Evolutionary conservation across 306 rosid genomes (phyloP), one percentile per base, ranked within the genome.

Genomic region (Nissolia schottii): DNA sequence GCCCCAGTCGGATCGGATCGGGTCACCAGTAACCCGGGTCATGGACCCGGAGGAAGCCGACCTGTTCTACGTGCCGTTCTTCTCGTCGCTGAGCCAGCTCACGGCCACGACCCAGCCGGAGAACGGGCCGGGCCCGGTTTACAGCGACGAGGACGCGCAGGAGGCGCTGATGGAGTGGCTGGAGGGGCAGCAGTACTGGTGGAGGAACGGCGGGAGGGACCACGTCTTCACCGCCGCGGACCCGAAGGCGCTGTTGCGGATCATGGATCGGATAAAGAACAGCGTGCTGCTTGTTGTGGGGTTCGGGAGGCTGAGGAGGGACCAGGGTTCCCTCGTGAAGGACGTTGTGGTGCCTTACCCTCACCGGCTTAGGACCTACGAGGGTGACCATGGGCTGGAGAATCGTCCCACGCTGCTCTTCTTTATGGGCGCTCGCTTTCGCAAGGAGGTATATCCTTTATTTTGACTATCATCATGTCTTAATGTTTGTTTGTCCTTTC

Each of bases 371-470:
- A 89, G 43, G 60, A 19, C 71, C 6, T 91, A 83, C 46, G 67
- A 20, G 0, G 99, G 99, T 34, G 88, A 66, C 1, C 54, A 85
- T 0, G 80, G 87, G 4, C 45, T 89, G 20, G 81, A 62, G 7
- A 68, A 82, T 14, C 97, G 99, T 59, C 64, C 57, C 6, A 87
- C 95, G 0, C 77, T 91, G 87, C 53, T 92, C 74, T 94, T 94
- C 82, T 94, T 94, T 71, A 94, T 94, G 99, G 99, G 99, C 28
- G 86, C 86, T 68, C 87, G 99, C 4, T 91, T 69, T 64, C 97
- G 99, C 22, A 94, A 94, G 76, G 96, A 94, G 96, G 99, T 94
- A 82, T n/a, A n/a, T n/a, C n/a, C n/a, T n/a, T n/a, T n/a, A n/a
- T n/a, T n/a, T n/a, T n/a, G n/a, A n/a, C n/a, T n/a, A n/a, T n/a